These are phyloP conservation scores for Tuber borchii DNA, from an alignment of 495 filamentous ascomycete genomes.

Conservation along the genomic window DNA sequence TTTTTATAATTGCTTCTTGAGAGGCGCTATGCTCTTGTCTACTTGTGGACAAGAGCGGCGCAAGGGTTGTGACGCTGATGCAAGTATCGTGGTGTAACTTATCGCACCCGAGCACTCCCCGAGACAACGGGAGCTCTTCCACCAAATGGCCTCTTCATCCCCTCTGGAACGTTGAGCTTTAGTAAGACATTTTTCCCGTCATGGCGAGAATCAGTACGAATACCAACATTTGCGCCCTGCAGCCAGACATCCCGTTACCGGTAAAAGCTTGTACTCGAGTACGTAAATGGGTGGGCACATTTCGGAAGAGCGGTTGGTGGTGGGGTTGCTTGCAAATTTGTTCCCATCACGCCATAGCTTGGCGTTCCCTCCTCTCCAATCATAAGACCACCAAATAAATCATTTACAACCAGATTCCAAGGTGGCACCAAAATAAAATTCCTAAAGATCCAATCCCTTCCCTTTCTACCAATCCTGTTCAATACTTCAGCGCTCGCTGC, in stretches of 20 bases:
- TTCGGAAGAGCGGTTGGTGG: neutral
- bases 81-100: neutral
- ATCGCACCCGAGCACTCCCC: neutral
- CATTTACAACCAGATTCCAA: slow-evolving; percentile 18
- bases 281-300: neutral
- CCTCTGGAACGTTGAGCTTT: neutral
- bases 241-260: neutral
- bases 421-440: slow-evolving; percentile 22
- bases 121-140: neutral
- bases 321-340: slow-evolving; percentile 24
- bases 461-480: slow-evolving; percentile 11
- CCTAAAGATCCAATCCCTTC: slow-evolving; percentile 7
- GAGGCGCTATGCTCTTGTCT: neutral
- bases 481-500: slow-evolving; percentile 10
- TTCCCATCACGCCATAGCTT: slow-evolving; percentile 37
- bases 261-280: neutral
- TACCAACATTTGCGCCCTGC: neutral
- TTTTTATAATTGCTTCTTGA: neutral
- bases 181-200: neutral
- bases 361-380: slow-evolving; percentile 19
- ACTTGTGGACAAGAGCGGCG: neutral
- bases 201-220: neutral
- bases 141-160: neutral
- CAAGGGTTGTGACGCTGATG: neutral
- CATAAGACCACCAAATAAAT: slow-evolving; percentile 23